Conservation (phyloP, 441 rosid genomes). For the Croton setiger region DNA sequence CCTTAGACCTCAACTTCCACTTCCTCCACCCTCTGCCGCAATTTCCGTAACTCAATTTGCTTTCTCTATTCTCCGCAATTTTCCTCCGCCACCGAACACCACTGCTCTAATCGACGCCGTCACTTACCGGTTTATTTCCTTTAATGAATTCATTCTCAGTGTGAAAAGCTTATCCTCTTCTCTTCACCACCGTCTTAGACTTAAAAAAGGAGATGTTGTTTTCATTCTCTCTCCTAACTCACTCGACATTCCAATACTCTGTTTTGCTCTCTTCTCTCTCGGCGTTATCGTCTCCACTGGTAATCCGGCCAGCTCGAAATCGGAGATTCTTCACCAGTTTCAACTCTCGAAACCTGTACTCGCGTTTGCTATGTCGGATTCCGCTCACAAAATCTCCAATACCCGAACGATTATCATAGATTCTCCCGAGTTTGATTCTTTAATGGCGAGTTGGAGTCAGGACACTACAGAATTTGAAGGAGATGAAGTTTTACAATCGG, state of each 20-base stretch:
- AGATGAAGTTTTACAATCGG: conserved; percentile 36
- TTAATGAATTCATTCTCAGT: conserved; percentile 34
- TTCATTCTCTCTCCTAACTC: conserved; percentile 44
- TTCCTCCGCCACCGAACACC: conserved; percentile 32
- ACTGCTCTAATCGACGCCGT: conserved; percentile 39
- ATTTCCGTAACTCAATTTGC: conserved; percentile 37
- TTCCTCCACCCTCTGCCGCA: conserved; percentile 32
- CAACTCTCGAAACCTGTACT: conserved; percentile 44
- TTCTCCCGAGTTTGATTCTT: conserved; percentile 43
- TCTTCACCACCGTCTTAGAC: conserved; percentile 29
- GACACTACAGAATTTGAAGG: conserved; percentile 6
- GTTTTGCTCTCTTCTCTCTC: conserved; percentile 47
- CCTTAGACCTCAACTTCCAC: conserved; percentile 31
- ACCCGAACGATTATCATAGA: conserved; percentile 29
- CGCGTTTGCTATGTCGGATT: conserved; percentile 39
- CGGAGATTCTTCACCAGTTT: conserved; percentile 40
- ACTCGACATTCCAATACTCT: conserved; percentile 43
- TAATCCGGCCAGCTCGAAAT: conserved; percentile 38
- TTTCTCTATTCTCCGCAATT: conserved; percentile 36
- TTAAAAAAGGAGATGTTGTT: conserved; percentile 45
- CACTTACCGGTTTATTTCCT: conserved; percentile 35
- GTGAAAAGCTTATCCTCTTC: conserved; percentile 29
- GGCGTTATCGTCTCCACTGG: conserved; percentile 57
- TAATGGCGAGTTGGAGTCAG: conserved; percentile 16
- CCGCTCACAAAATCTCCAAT: conserved; percentile 36